Percentiles rank a stretch among this genome's conserved stretches.
phyloP scores from a whole-genome alignment of 768 basidiomycete genomes.

The Pilatotrama ljubarskyi region DNA sequence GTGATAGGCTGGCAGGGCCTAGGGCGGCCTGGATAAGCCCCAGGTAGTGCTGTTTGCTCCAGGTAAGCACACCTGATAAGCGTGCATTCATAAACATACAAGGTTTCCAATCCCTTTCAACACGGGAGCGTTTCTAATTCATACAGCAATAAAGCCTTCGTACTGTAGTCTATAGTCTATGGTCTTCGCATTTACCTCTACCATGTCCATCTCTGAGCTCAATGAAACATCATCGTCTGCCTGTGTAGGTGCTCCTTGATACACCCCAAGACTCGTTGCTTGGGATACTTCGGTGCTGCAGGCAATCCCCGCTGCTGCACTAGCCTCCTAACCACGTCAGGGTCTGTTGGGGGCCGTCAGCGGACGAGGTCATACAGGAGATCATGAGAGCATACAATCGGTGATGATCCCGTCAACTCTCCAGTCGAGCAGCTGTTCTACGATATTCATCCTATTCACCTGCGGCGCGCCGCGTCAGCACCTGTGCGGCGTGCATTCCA shows the following conservation, averaged over 20 bases:
- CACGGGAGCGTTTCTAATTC: no score
- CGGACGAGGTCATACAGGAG: not conserved
- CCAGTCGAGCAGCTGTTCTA: conserved; percentile 58
- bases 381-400: conserved; percentile 46
- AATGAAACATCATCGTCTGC: conserved; percentile 23
- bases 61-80: no score
- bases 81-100: no score
- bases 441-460: conserved; percentile 62
- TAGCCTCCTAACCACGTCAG: conserved; percentile 56
- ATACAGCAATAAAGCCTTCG: no score
- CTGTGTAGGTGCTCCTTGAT: conserved; percentile 48
- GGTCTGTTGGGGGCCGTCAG: conserved; percentile 37
- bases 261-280: conserved; percentile 61
- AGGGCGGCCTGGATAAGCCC: not conserved
- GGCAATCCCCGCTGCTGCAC: conserved; percentile 51
- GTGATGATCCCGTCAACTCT: conserved; percentile 79
- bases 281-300: conserved; percentile 60
- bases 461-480: conserved; percentile 26
- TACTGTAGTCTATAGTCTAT: no score
- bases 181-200: no score
- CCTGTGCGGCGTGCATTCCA: not conserved
- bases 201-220: no score
- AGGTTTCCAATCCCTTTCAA: no score
- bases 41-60: no score
- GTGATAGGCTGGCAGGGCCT: conserved; percentile 6